Percentiles rank a stretch among this genome's conserved stretches.
Evolutionary conservation across 1,284 basidiomycete genomes (phyloP).

Genomic region (Waitea zeae): DNA sequence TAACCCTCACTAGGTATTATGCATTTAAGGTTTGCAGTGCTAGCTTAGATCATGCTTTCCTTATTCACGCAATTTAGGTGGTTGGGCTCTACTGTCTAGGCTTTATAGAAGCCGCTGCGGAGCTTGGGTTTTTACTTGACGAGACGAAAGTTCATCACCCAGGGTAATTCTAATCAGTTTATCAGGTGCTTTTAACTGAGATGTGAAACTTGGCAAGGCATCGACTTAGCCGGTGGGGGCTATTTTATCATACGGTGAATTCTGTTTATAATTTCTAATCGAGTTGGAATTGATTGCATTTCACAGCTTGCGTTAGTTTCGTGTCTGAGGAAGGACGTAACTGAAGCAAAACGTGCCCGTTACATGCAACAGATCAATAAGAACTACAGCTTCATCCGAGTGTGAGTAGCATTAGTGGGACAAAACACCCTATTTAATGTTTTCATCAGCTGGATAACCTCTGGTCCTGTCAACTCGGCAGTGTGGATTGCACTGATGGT

Average conservation of each 20-base stretch:
- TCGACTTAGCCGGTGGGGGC: constrained; percentile 42
- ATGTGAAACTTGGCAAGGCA: constrained; percentile 31
- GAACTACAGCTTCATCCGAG: constrained; percentile 42
- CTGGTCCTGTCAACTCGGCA: constrained; percentile 47
- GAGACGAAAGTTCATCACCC: constrained; percentile 38
- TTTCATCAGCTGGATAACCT: constrained; percentile 48
- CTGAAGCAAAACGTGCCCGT: constrained; percentile 16
- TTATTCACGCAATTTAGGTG: too few relatives aligned
- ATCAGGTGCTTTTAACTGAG: background rate
- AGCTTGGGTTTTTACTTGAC: constrained; percentile 43
- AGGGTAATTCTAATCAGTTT: constrained; percentile 21
- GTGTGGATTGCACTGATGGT: constrained; percentile 40
- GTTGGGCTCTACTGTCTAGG: constrained; percentile 45
- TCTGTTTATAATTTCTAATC: too few relatives aligned
- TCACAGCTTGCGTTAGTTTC: constrained; percentile 45
- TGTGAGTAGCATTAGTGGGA: constrained; percentile 16
- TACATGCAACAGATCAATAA: constrained; percentile 38
- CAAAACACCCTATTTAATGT: background rate
- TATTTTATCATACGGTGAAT: too few relatives aligned
- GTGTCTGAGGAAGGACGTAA: constrained; percentile 27
- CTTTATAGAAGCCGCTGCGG: constrained; percentile 34
- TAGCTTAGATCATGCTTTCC: too few relatives aligned
- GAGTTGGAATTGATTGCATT: too few relatives aligned
- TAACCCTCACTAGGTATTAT: too few relatives aligned
- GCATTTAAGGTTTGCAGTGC: too few relatives aligned